phyloP scores from a whole-genome alignment of 2,329 filamentous ascomycete species.

The Xylogone sp. region DNA sequence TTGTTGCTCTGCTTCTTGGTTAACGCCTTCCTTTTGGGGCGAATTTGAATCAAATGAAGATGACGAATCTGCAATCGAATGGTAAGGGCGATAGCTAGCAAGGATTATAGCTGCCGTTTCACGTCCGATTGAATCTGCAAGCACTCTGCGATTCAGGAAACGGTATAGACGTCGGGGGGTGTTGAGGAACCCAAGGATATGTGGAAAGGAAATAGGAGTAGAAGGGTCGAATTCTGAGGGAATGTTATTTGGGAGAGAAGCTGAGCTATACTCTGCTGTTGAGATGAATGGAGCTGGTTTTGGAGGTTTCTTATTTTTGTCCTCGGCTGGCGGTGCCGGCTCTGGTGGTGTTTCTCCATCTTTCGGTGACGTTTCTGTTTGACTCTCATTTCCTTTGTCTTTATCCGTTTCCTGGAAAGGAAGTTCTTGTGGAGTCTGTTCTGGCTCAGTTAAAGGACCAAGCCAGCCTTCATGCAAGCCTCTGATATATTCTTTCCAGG shows the following conservation, averaged over 20 bases:
- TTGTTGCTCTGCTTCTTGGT: conserved; percentile 54
- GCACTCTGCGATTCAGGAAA: conserved; percentile 76
- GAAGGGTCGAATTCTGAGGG: conserved; percentile 72
- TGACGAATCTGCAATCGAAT: conserved; percentile 36
- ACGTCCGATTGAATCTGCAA: conserved; percentile 86
- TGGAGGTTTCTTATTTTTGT: conserved; percentile 53
- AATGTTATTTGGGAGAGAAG: conserved; percentile 59
- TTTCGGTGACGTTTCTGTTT: conserved; percentile 23
- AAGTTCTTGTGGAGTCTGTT: conserved; percentile 27
- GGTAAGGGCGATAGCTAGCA: conserved; percentile 45
- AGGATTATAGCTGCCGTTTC: conserved; percentile 85
- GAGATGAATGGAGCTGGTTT: conserved; percentile 73
- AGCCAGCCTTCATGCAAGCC: conserved; percentile 96
- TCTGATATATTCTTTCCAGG: conserved; percentile 96
- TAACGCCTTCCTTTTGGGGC: conserved; percentile 3
- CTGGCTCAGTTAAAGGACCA: conserved; percentile 69
- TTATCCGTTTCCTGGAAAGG: conserved; percentile 11
- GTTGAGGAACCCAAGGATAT: conserved; percentile 88
- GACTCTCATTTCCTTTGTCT: conserved; percentile 20
- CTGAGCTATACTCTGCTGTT: conserved; percentile 65
- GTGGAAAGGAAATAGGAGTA: conserved; percentile 72
- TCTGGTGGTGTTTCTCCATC: conserved; percentile 13
- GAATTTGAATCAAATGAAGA: conserved; percentile 1
- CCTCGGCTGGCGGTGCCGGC: conserved; percentile 27
- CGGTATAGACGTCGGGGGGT: conserved; percentile 83